Evolutionary conservation across 768 basidiomycete species (phyloP), one percentile per base, ranked within the genome.

Genomic region (Boletus bicolor): DNA sequence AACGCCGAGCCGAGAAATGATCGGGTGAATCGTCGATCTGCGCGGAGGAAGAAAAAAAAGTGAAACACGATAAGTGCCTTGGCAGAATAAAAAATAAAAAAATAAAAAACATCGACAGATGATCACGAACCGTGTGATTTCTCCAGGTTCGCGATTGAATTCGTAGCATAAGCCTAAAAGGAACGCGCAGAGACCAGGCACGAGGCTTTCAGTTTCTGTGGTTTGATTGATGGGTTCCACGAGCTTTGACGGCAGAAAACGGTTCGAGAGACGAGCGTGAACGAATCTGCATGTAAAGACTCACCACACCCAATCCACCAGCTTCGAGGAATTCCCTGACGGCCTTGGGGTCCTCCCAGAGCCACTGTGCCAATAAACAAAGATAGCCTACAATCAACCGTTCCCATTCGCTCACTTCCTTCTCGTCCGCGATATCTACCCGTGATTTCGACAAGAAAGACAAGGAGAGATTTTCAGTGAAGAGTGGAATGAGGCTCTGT

Each of bases 151-250:
- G 39, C 92, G 84, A 70, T 98, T 92, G 77, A 89, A 98, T 73
- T 98, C 95, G 67, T 98, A 99, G 74, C 93, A 93, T 36, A 93
- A 79, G 19, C 95, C 95, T 9, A 99, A 81, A 3, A 98, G 76
- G 76, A 97, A 96, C 2, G 91, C 86, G 49, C 91, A 94, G 17
- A 98, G 77, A 2, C 92, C 93, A 53, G 95, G 93, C 2, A 98
- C 83, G 21, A 97, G 74, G 7, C 84, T 82, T 66, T 98, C 96
- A 0, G 84, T 79, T 52, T 95, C 93, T 15, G 88, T 83, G 0
- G 85, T 83, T 70, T 96, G 95, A 50, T 96, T 94, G 60, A 98
- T 88, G 8, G 93, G 93, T 68, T 97, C 94, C 10, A 97, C 93
- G 12, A 99, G 82, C 96, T 96, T 49, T 35, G 38, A 44, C 9